Conservation (phyloP, 441 rosid species). For the Eutrema salsugineum region DNA sequence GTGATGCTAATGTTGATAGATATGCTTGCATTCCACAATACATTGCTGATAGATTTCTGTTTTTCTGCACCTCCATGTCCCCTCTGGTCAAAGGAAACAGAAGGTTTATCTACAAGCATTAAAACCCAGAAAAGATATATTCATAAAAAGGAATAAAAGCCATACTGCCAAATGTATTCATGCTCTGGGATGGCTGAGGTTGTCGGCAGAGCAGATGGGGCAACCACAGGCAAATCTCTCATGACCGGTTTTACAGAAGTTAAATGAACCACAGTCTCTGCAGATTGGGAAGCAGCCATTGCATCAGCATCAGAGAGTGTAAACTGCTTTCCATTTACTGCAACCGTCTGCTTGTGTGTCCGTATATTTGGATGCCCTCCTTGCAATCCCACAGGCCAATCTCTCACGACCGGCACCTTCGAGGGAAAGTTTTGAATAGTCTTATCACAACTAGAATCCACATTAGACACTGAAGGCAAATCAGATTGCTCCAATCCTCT, state of each 20-base stretch:
- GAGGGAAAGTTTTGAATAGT: conserved; percentile 43
- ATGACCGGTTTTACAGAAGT: conserved; percentile 34
- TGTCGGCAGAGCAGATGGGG: conserved; percentile 31
- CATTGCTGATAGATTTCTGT: conserved; percentile 42
- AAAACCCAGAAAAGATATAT: not conserved
- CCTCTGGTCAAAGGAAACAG: conserved; percentile 59
- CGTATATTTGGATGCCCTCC: conserved; percentile 39
- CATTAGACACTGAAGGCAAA: conserved; percentile 41
- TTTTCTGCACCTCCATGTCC: conserved; percentile 60
- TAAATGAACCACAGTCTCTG: conserved; percentile 31
- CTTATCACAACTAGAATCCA: conserved; percentile 41
- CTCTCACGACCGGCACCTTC: conserved; percentile 37
- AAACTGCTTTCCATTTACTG: conserved; percentile 36
- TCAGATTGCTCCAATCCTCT: conserved; percentile 55
- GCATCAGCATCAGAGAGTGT: conserved; percentile 33
- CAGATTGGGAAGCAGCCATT: conserved; percentile 31
- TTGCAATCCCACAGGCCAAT: conserved; percentile 40
- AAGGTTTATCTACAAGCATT: conserved; percentile 17
- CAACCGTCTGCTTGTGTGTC: conserved; percentile 34
- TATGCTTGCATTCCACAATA: conserved; percentile 89
- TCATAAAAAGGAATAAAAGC: conserved; percentile 27
- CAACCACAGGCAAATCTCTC: conserved; percentile 36
- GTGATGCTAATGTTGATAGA: conserved; percentile 73
- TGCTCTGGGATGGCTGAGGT: conserved; percentile 71
- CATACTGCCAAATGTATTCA: conserved; percentile 95